A percentile compares a stretch with the other conserved stretches of the same genome.
phyloP scores from a whole-genome alignment of 305 asterid genomes.

The Withania somnifera region DNA sequence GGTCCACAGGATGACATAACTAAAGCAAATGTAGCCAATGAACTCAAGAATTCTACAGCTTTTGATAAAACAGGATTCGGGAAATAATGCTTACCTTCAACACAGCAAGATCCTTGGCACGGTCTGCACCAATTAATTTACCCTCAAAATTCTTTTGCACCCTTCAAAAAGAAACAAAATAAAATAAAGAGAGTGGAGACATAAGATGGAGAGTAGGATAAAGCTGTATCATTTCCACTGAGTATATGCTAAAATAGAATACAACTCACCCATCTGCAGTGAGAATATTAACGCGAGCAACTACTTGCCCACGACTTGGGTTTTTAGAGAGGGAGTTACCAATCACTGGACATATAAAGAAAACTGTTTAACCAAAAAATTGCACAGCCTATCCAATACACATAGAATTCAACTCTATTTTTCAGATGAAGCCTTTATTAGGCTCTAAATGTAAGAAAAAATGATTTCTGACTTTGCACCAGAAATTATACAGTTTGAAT shows the following conservation, averaged over 20 bases:
- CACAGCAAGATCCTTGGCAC: conserved; percentile 93
- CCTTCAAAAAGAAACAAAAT: conserved; percentile 28
- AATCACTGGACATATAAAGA: conserved; percentile 45
- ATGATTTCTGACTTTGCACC: not conserved
- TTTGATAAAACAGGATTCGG: not conserved
- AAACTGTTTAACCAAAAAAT: conserved; percentile 5
- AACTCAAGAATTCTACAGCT: not conserved
- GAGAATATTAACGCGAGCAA: conserved; percentile 85
- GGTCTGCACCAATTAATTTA: conserved; percentile 82
- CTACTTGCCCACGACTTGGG: conserved; percentile 75
- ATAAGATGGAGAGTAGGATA: not conserved
- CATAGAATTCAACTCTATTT: not conserved
- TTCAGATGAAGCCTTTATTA: not conserved
- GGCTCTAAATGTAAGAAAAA: not conserved
- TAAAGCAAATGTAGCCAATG: not conserved
- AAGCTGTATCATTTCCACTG: not conserved
- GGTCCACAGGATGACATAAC: not conserved
- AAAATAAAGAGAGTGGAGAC: not conserved
- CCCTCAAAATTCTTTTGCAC: conserved; percentile 93
- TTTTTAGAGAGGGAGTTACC: conserved; percentile 88
- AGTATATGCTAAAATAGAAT: not conserved
- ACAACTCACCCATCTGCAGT: conserved; percentile 79
- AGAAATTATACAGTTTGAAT: not conserved
- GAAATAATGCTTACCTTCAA: conserved; percentile 49
- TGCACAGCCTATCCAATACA: not conserved